Base-by-base conservation (phyloP, 768 basidiomycete genomes). In the Hypholoma sublateritium region DNA sequence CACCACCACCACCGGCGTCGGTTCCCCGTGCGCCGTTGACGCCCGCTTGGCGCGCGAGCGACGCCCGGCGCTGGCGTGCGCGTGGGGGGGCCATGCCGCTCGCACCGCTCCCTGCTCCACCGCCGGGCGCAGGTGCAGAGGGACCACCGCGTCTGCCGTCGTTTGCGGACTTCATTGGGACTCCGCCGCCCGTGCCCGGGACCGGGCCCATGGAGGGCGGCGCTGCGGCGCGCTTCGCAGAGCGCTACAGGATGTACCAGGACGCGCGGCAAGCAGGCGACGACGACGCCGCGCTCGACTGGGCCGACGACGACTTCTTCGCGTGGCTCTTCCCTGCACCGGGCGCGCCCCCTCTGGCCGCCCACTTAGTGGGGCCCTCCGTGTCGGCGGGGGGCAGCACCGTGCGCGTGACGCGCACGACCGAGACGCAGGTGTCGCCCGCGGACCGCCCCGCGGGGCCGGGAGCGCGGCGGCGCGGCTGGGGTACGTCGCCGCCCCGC, bases 201-300 rank as follows among this genome's bases (percentile, higher is more conserved):
- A 9, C 12, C 16, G 25, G 19, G 8, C 11, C 25, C 14, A 13
- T 28, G 21, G 46, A 47, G 46, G 11, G 22, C 9, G 3, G 24
- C 28, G 28, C 28, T 9, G 28, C 28, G 9, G 28, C 28, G 28
- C 28, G 46, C 25, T 9, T 47, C 25, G 46, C 25, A 16, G 50
- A 58, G 25, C 45, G 43, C 12, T 56, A 41, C 47, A 37, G 53
- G 19, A 24, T 19, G 19, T 53, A 53, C 45, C 55, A 50, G 22
- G 54, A 62, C 25, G 50, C 32, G 28, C 74, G 19, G 74, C 74
- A 43, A 75, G 78, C 55, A 65, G 70, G 55, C 71, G 76, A 32
- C 13, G 72, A 74, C 56, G 74, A 73, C 50, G 72, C 76, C 61
- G 73, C 70, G 55, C 62, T 76, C 19, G 72, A 74, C 41, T 75